phyloP scores from a whole-genome alignment of 2,329 filamentous ascomycete genomes.

The Westerdykella aurantiaca region DNA sequence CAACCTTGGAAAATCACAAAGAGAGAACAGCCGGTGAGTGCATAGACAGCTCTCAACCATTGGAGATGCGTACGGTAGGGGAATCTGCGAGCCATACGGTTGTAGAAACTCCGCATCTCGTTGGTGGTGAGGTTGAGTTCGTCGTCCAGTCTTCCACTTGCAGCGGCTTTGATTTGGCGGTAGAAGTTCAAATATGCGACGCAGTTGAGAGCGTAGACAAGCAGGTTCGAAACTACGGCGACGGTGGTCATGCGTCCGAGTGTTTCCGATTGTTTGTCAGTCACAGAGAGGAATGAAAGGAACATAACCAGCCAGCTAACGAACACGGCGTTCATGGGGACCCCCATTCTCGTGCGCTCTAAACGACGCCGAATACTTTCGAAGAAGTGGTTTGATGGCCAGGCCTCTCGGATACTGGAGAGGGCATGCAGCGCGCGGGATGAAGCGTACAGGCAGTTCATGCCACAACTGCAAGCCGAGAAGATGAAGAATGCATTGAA shows the following conservation, averaged over 20 bases:
- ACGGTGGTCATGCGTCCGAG: conserved; percentile 23
- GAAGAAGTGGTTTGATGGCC: conserved; percentile 21
- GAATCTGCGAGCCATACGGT: conserved; percentile 4
- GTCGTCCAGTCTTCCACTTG: conserved; percentile 4
- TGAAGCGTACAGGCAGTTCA: conserved; percentile 37
- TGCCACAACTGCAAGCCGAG: conserved; percentile 34
- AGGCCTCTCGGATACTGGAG: conserved; percentile 31
- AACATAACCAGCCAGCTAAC: conserved; percentile 31
- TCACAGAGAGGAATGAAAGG: conserved; percentile 27
- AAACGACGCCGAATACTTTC: conserved; percentile 19
- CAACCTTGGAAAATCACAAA: conserved; percentile 8
- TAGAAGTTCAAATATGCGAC: conserved; percentile 23
- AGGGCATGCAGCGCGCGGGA: conserved; percentile 39
- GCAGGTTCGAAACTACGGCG: conserved; percentile 25
- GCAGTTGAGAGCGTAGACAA: conserved; percentile 25
- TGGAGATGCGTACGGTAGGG: conserved; percentile 4
- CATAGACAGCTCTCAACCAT: conserved; percentile 7
- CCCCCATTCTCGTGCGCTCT: conserved; percentile 28
- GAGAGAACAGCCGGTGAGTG: conserved; percentile 2
- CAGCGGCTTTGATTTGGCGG: conserved; percentile 5
- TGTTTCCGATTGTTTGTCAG: conserved; percentile 12
- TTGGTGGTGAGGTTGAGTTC: conserved; percentile 4
- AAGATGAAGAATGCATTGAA: conserved; percentile 41
- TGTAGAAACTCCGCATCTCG: conserved; percentile 6
- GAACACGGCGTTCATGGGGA: conserved; percentile 32